phyloP scores from a whole-genome alignment of 2,329 filamentous ascomycete genomes.

The Xylariaceae sp. region DNA sequence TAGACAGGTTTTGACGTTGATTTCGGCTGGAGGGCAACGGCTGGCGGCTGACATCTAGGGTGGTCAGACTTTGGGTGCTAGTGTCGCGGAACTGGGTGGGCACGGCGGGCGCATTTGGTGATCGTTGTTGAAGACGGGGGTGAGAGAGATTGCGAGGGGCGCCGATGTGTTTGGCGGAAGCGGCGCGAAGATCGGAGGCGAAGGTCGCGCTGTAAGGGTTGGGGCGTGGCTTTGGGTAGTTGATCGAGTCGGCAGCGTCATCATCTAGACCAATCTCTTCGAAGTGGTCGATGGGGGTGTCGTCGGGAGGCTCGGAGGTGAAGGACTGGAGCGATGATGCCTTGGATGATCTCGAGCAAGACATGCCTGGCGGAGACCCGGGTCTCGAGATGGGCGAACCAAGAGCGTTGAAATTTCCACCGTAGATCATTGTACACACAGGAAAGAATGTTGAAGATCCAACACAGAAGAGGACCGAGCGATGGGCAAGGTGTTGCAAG shows the following conservation, averaged over 20 bases:
- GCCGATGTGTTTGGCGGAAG: constrained; percentile 27
- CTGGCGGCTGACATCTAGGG: constrained; percentile 28
- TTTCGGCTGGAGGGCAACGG: constrained; percentile 29
- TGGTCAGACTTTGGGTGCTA: constrained; percentile 38
- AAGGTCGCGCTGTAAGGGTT: constrained; percentile 50
- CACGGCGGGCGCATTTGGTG: constrained; percentile 43
- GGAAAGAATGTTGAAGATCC: too few species aligned
- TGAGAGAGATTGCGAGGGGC: constrained; percentile 29
- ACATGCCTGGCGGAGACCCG: constrained; percentile 73
- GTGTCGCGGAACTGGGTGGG: constrained; percentile 44
- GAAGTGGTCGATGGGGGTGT: constrained; percentile 71
- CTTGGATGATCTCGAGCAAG: constrained; percentile 81
- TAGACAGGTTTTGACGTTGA: constrained; percentile 35
- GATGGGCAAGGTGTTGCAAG: too few species aligned
- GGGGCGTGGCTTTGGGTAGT: constrained; percentile 35
- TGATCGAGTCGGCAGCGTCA: constrained; percentile 44
- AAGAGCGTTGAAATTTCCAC: constrained; percentile 33
- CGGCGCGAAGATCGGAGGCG: constrained; percentile 40
- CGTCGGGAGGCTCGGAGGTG: constrained; percentile 67
- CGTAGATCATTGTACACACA: constrained; percentile 41
- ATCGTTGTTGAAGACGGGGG: constrained; percentile 33
- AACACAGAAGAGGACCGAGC: too few species aligned
- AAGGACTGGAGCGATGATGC: constrained; percentile 84
- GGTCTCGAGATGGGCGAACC: constrained; percentile 44
- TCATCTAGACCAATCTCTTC: constrained; percentile 89